phyloP scores from a whole-genome alignment of 2,329 filamentous ascomycete species.

The Cladosporium phlei region DNA sequence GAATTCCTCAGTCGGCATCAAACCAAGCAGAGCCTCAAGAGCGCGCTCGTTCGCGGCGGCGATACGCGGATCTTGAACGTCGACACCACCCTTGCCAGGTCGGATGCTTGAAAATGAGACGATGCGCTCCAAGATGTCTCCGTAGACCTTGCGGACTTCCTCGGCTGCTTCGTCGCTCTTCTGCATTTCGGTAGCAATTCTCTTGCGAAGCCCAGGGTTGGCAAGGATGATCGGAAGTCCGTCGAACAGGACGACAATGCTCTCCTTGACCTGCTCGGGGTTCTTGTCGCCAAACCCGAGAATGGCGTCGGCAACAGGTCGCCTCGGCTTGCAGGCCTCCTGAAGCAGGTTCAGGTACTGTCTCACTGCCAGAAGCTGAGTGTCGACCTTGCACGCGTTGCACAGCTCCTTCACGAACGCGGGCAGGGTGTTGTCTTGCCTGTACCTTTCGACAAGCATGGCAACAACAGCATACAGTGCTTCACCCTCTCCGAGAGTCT shows the following conservation, averaged over 20 bases:
- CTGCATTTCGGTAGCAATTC: conserved; percentile 25
- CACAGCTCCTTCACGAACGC: conserved; percentile 73
- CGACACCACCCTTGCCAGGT: conserved; percentile 20
- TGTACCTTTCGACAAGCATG: conserved; percentile 87
- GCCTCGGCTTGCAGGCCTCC: conserved; percentile 72
- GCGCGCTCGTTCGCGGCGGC: conserved; percentile 56
- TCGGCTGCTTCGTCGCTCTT: conserved; percentile 19
- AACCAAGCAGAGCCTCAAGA: conserved; percentile 72
- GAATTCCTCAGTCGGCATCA: conserved; percentile 83
- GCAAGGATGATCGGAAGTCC: conserved; percentile 35
- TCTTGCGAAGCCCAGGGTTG: conserved; percentile 21
- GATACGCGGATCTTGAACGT: conserved; percentile 26
- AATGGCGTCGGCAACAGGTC: conserved; percentile 66
- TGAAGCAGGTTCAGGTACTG: conserved; percentile 70
- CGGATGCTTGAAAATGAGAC: conserved; percentile 29
- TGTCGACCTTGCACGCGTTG: conserved; percentile 64
- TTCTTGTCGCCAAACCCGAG: conserved; percentile 57
- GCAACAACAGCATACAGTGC: conserved; percentile 83
- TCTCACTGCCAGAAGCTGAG: conserved; percentile 68
- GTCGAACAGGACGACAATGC: conserved; percentile 36
- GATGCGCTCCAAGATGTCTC: conserved; percentile 27
- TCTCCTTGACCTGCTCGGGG: conserved; percentile 29
- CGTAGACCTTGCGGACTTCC: conserved; percentile 26
- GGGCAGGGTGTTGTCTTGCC: conserved; percentile 66
- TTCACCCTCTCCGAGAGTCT: conserved; percentile 78